These are phyloP conservation scores for Neostapfia colusana DNA, from an alignment of 176 grass and related monocot genomes.

Conservation along the genomic window DNA sequence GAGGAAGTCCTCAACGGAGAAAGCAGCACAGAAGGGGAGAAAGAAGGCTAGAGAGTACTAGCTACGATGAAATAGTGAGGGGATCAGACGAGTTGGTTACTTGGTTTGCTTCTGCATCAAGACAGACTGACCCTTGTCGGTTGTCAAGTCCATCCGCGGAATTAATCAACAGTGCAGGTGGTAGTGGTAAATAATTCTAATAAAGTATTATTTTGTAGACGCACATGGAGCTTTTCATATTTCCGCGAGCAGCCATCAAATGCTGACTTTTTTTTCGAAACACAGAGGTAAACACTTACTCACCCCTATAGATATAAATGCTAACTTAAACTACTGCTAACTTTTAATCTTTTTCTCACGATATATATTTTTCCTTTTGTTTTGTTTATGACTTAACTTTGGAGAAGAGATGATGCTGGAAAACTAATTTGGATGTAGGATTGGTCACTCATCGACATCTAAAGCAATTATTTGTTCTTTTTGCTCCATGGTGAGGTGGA, in stretches of 20 bases:
- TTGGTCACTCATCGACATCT: neutral
- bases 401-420: neutral
- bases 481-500: neutral
- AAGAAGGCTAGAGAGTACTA: neutral
- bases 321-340: neutral
- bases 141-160: neutral
- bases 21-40: neutral
- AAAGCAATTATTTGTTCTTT: neutral
- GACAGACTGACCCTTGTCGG: conserved; percentile 26
- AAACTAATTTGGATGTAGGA: neutral
- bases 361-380: neutral
- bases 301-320: too few species aligned
- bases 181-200: neutral
- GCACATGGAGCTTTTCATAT: conserved; percentile 27
- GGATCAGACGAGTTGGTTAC: neutral
- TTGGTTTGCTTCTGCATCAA: conserved; percentile 22
- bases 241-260: neutral
- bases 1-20: neutral
- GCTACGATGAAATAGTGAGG: neutral
- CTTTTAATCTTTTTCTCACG: neutral
- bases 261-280: too few species aligned
- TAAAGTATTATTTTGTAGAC: neutral
- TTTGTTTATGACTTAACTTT: conserved; percentile 23
- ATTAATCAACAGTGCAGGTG: neutral
- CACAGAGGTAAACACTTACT: too few species aligned